Evolutionary conservation across 2,329 filamentous ascomycete genomes (phyloP), one percentile per base, ranked within the genome.

Genomic region (Colletotrichum tabaci): DNA sequence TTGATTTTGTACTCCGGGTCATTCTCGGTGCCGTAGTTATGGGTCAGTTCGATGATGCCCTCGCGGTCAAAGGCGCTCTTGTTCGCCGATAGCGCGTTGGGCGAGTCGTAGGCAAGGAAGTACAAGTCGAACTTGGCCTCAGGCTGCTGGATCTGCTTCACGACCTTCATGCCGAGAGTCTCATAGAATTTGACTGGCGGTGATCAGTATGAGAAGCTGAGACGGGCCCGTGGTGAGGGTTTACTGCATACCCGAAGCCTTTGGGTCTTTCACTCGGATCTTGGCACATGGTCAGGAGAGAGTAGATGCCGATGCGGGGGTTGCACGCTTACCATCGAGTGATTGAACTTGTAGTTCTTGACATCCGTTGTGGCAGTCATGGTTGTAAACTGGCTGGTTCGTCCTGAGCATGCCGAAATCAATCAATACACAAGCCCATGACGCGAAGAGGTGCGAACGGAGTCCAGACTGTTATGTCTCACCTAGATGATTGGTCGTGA

Each of bases 81-180:
- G 77, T 92, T 93, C 68, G 89, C 86, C 12, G 93, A 96, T n/a
- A 90, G 84, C 16, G 96, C 93, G 47, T 89, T 86, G 12, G 94
- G 90, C 42, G 90, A 89, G 80, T 98, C 92, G 84, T 97, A 98
- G 71, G 92, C 95, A 72, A 99, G 88, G 85, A 98, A 98, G 87
- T 98, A 98, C 38, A 98, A 90, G 78, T 96, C 94, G 82, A 98
- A 98, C 80, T 97, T 98, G 82, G 90, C 90, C 72, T 98, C 95
- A 16, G 95, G 93, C 79, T 94, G 93, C 74, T 92, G 86, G 57
- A 96, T 87, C 84, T 95, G 93, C 79, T 94, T 91, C 82, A 98
- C 89, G 74, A 95, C 84, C 79, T 88, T 95, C 89, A 98, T 91
- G 77, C 96, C 96, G 21, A 99, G 89, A 82, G 94, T 93, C 80